Conservation (phyloP, 2,329 filamentous ascomycete species). For the Dendrostoma leiphaemia region DNA sequence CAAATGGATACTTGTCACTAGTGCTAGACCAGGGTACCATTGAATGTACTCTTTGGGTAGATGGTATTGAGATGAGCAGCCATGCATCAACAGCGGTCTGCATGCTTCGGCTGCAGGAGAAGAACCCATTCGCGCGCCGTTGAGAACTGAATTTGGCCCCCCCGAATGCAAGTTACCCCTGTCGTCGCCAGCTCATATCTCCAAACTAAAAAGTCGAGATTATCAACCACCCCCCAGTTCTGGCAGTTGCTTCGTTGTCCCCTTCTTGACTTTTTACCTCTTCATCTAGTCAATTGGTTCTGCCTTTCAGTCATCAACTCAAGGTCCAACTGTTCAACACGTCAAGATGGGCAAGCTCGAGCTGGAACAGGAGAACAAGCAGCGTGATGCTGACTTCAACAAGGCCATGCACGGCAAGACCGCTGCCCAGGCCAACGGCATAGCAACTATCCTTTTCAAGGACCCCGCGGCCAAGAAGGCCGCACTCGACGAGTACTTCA, state of each 20-base stretch:
- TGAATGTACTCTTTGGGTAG: too few relatives aligned
- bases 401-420: conserved; percentile 79
- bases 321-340: conserved; percentile 10
- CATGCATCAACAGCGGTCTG: too few relatives aligned
- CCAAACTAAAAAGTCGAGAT: conserved; percentile 12
- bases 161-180: conserved; percentile 9
- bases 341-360: conserved; percentile 17
- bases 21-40: too few relatives aligned
- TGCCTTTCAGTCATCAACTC: background rate
- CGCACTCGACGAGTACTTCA: conserved; percentile 79
- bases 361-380: conserved; percentile 80
- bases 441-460: conserved; percentile 84
- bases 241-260: background rate
- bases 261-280: background rate
- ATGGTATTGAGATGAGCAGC: too few relatives aligned
- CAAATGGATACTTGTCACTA: too few relatives aligned
- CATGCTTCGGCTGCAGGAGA: too few relatives aligned
- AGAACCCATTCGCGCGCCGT: background rate
- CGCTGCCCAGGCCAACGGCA: conserved; percentile 64
- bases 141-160: too few relatives aligned
- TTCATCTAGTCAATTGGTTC: conserved; percentile 7
- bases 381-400: conserved; percentile 87
- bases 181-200: conserved; percentile 10
- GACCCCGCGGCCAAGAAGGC: conserved; percentile 55
- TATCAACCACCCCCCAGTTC: too few relatives aligned